phyloP scores from a whole-genome alignment of 2,329 filamentous ascomycete species.

The Rhytidhysteron rufulum region DNA sequence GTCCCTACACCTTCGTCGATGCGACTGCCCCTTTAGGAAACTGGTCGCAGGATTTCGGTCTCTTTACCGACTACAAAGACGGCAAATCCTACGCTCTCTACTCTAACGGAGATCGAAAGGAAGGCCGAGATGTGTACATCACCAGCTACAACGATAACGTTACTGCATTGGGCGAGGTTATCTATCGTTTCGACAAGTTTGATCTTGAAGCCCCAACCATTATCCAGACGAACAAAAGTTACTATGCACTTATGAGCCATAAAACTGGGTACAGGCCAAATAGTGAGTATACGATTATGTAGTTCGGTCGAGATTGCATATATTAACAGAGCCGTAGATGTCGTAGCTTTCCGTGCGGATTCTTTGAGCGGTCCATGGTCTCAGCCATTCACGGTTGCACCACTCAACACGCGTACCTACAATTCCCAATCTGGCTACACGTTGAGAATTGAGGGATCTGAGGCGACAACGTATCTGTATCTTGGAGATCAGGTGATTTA shows the following conservation, averaged over 20 bases:
- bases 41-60: conserved; percentile 61
- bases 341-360: too few relatives aligned
- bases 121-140: conserved; percentile 57
- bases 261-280: conserved; percentile 63
- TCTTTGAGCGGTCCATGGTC: too few relatives aligned
- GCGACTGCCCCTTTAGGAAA: conserved; percentile 56
- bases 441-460: too few relatives aligned
- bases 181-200: conserved; percentile 56
- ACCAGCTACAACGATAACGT: conserved; percentile 52
- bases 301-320: too few relatives aligned
- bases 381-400: too few relatives aligned
- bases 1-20: conserved; percentile 53
- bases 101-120: conserved; percentile 54
- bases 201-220: conserved; percentile 60
- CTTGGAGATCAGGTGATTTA: too few relatives aligned
- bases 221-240: conserved; percentile 57
- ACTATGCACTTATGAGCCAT: conserved; percentile 60
- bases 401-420: too few relatives aligned
- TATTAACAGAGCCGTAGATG: too few relatives aligned
- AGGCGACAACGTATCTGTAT: too few relatives aligned
- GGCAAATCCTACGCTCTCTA: conserved; percentile 55
- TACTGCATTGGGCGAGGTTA: conserved; percentile 49
- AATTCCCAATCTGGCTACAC: too few relatives aligned
- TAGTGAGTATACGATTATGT: too few relatives aligned
- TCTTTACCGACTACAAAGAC: conserved; percentile 59